phyloP scores from a whole-genome alignment of 805 yeast genomes.

The Suhomyces tanzawaensis region DNA sequence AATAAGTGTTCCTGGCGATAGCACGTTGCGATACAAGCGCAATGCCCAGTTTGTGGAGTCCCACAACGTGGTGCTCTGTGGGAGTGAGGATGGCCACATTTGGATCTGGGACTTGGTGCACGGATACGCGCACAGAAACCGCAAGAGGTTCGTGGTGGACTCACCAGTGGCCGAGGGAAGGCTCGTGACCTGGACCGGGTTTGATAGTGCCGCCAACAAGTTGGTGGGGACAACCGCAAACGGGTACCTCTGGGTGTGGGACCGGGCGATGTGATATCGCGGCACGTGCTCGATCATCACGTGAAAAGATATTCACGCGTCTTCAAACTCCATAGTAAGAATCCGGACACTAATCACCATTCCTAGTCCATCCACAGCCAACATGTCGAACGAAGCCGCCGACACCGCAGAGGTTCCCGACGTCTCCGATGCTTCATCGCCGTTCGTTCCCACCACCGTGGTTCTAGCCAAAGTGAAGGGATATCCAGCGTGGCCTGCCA shows the following conservation, averaged over 20 bases:
- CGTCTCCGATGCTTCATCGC: background rate
- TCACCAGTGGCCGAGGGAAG: constrained; percentile 23
- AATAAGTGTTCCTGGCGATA: background rate
- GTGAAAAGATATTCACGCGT: too few species aligned
- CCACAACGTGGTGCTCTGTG: constrained; percentile 12
- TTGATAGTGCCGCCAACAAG: constrained; percentile 10
- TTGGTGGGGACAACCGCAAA: constrained; percentile 19
- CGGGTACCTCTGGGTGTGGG: constrained; percentile 24
- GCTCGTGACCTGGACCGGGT: constrained; percentile 4
- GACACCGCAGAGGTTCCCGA: too few species aligned
- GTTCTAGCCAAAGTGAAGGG: constrained; percentile 81
- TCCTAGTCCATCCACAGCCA: too few species aligned
- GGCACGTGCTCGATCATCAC: constrained; percentile 2
- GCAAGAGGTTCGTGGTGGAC: background rate
- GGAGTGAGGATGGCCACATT: constrained; percentile 19
- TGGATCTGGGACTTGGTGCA: constrained; percentile 13
- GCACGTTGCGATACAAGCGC: constrained; percentile 7
- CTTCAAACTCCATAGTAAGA: too few species aligned
- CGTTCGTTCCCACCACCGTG: constrained; percentile 6
- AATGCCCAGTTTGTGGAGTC: constrained; percentile 4
- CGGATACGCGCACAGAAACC: background rate
- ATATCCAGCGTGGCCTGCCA: constrained; percentile 89
- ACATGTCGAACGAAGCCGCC: too few species aligned
- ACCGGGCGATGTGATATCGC: constrained; percentile 8
- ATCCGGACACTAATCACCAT: too few species aligned